These are phyloP conservation scores for Iris pallida DNA, from an alignment of 116 monocot species.

Conservation along the genomic window DNA sequence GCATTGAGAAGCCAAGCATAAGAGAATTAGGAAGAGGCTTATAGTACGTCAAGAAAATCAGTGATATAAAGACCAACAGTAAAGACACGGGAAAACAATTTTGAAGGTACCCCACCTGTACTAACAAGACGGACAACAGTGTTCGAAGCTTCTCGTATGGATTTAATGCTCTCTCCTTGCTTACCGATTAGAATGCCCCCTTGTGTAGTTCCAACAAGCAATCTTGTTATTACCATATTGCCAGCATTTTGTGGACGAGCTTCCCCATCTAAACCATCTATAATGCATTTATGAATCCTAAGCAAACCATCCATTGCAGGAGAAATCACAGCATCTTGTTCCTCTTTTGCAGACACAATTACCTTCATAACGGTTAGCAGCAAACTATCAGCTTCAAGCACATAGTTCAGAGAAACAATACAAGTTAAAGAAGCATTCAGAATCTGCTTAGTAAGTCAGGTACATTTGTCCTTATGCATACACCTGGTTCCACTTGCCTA, in stretches of 20 bases:
- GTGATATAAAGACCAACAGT: too few species aligned
- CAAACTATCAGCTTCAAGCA: background rate
- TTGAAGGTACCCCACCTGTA: conserved; percentile 13
- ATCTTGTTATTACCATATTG: conserved; percentile 38
- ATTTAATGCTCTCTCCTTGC: conserved; percentile 84
- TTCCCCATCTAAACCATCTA: conserved; percentile 74
- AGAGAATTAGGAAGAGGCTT: too few species aligned
- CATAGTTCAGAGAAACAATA: too few species aligned
- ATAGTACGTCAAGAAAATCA: too few species aligned
- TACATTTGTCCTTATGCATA: too few species aligned
- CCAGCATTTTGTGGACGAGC: conserved; percentile 32
- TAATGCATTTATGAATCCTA: conserved; percentile 71
- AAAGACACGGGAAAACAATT: too few species aligned
- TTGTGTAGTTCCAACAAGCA: conserved; percentile 75
- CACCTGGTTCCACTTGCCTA: too few species aligned
- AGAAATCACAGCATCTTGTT: conserved; percentile 62
- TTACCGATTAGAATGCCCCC: conserved; percentile 90
- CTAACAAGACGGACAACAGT: conserved; percentile 72
- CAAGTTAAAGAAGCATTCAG: too few species aligned
- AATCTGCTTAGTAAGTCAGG: too few species aligned
- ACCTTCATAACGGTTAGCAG: conserved; percentile 36
- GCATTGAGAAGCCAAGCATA: too few species aligned
- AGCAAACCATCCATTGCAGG: conserved; percentile 93
- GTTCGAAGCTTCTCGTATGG: conserved; percentile 82
- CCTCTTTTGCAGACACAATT: conserved; percentile 89